These are phyloP conservation scores for Penicillium sp. DNA, from an alignment of 2,329 filamentous ascomycete genomes.

Conservation along the genomic window DNA sequence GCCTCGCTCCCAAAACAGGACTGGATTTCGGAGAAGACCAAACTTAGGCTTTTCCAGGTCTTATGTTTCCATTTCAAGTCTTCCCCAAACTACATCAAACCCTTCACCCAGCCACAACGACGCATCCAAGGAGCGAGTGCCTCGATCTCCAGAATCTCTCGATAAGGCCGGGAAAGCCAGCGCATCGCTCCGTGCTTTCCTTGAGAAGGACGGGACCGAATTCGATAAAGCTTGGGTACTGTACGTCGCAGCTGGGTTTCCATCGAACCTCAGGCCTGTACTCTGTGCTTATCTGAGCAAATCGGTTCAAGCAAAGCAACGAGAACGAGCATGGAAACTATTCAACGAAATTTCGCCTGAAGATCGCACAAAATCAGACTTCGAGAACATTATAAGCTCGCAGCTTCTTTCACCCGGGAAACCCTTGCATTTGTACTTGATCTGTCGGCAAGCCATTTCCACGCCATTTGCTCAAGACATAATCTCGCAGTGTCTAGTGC, in stretches of 20 bases:
- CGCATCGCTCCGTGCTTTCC: conserved; percentile 14
- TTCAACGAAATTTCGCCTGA: conserved; percentile 37
- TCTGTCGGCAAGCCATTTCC: conserved; percentile 37
- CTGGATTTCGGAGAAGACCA: conserved; percentile 20
- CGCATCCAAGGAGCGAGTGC: background rate
- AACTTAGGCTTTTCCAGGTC: conserved; percentile 18
- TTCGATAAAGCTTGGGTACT: conserved; percentile 39
- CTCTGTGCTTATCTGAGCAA: conserved; percentile 34
- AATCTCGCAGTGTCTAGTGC: conserved; percentile 27
- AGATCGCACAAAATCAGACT: conserved; percentile 37
- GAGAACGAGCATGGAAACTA: conserved; percentile 38
- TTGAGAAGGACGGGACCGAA: conserved; percentile 13
- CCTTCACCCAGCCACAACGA: background rate
- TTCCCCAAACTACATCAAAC: conserved; percentile 4
- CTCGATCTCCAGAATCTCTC: background rate
- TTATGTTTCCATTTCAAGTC: conserved; percentile 21
- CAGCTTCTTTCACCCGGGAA: conserved; percentile 32
- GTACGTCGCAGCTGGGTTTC: conserved; percentile 29
- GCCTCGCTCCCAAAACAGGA: conserved; percentile 19
- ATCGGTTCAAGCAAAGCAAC: conserved; percentile 38
- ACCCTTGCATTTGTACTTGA: conserved; percentile 21
- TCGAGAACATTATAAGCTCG: conserved; percentile 39
- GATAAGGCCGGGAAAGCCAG: conserved; percentile 11
- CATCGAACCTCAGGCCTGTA: conserved; percentile 19
- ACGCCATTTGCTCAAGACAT: conserved; percentile 16